Base-by-base conservation (phyloP, 202 grass and related monocot species). In the Schoenoplectus triqueter region DNA sequence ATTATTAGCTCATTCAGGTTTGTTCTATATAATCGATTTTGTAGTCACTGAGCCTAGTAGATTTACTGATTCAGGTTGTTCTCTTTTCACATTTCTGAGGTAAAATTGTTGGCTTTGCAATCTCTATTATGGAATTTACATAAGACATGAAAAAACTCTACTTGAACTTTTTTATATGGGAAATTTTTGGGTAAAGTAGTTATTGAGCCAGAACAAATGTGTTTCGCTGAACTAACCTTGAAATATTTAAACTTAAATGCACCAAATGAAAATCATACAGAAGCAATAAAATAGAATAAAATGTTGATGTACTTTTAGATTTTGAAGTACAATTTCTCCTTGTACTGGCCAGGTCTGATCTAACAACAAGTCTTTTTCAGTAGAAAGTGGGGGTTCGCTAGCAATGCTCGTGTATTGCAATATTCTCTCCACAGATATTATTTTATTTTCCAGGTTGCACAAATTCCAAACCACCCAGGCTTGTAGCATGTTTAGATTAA, bases 401-500 rank as follows among this genome's bases (percentile, higher is more conserved):
- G 85, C 83, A 87, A 98, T 95, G 80, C 84, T 77, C 11, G 88
- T 88, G 61, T 98, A 98, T 80, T 95, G 92, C 72, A 98, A 66
- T 81, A 98, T 95, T 64, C 95, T 85, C 75, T 98, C 95, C 44
- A 98, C 95, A 79, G 91, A 98, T 86, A 93, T 92, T 45, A 98
- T 94, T 48, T 13, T 74, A 80, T 72, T 95, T 93, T 80, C 54
- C 89, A 79, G 86, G n/a, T 48, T 89, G 78, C 95, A 98, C 73
- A 95, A 18, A 64, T 15, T 78, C 91, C 91, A 90, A 60, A 98
- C 73, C 80, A 98, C 83, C 77, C 63, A 89, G 41, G 88, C 61
- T 93, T 89, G 93, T 47, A 91, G 11, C 84, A 76, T 89, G 73
- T 93, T 98, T 82, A 98, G 73, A 78, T 89, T 93, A 87, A 98